A percentile compares a stretch with the other conserved stretches of the same genome.
phyloP scores from a whole-genome alignment of 345 rosid species.

The Syzygium grande region DNA sequence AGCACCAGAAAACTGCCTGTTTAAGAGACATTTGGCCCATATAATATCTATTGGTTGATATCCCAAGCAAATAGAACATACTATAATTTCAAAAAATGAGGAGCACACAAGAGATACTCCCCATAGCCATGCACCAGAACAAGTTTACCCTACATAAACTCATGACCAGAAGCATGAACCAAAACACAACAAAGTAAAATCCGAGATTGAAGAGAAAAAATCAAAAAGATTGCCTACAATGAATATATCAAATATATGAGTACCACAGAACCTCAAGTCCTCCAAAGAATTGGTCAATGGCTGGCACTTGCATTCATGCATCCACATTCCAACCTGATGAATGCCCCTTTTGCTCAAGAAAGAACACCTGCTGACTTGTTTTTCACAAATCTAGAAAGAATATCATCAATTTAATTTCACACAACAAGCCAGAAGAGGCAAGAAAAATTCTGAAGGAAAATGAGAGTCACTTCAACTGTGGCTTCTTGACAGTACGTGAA shows the following conservation, averaged over 20 bases:
- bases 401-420: neutral
- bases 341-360: constrained; percentile 56
- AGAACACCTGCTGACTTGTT: constrained; percentile 58
- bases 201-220: neutral
- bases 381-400: constrained; percentile 31
- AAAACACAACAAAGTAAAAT: neutral
- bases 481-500: constrained; percentile 68
- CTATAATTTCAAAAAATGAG: neutral
- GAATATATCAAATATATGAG: neutral
- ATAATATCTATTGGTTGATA: neutral
- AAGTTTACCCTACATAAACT: neutral
- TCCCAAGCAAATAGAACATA: neutral
- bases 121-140: neutral
- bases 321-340: constrained; percentile 77
- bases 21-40: neutral
- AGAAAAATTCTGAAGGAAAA: neutral
- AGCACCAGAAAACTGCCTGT: neutral
- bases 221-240: neutral
- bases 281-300: constrained; percentile 8
- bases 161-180: neutral
- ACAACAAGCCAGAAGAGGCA: neutral
- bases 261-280: constrained; percentile 25
- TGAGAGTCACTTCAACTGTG: constrained; percentile 38
- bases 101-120: neutral
- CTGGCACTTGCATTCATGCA: constrained; percentile 54